Evolutionary conservation across 345 rosid species (phyloP).

Genomic region (Camelina hispida): DNA sequence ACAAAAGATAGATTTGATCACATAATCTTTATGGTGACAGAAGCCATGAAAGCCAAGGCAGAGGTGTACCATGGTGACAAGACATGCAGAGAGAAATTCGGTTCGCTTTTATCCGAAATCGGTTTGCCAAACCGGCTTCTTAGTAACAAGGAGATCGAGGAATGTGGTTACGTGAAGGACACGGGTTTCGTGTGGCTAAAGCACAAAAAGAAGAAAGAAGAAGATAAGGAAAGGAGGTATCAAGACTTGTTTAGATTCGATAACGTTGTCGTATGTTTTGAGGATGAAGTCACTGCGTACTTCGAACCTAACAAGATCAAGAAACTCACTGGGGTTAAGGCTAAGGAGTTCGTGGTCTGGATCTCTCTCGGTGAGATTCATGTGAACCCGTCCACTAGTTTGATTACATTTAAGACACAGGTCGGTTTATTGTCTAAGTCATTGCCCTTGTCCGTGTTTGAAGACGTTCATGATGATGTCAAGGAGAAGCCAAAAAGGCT

Average conservation of each 20-base stretch:
- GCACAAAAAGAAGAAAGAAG: slow-evolving; percentile 48
- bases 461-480: slow-evolving; percentile 27
- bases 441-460: slow-evolving; percentile 56
- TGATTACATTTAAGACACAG: slow-evolving; percentile 72
- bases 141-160: slow-evolving; percentile 64
- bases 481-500: slow-evolving; percentile 31
- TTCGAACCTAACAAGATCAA: slow-evolving; percentile 63
- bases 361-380: slow-evolving; percentile 58
- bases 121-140: slow-evolving; percentile 70
- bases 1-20: slow-evolving; percentile 20
- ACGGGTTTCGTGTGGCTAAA: slow-evolving; percentile 82
- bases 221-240: slow-evolving; percentile 5
- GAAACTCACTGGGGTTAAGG: slow-evolving; percentile 73
- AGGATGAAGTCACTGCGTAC: slow-evolving; percentile 62
- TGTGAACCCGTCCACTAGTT: slow-evolving; percentile 41
- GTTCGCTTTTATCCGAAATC: slow-evolving; percentile 50
- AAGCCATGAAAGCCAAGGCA: slow-evolving; percentile 63
- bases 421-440: slow-evolving; percentile 59
- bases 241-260: slow-evolving; percentile 46
- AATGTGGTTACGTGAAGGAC: slow-evolving; percentile 72
- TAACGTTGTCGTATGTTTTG: slow-evolving; percentile 59
- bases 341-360: slow-evolving; percentile 76
- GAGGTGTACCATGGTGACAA: slow-evolving; percentile 73
- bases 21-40: slow-evolving; percentile 45
- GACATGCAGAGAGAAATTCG: slow-evolving; percentile 61